These are phyloP conservation scores for Phytophthora crassamura DNA, from an alignment of 352 stramenopile species.

Conservation along the genomic window DNA sequence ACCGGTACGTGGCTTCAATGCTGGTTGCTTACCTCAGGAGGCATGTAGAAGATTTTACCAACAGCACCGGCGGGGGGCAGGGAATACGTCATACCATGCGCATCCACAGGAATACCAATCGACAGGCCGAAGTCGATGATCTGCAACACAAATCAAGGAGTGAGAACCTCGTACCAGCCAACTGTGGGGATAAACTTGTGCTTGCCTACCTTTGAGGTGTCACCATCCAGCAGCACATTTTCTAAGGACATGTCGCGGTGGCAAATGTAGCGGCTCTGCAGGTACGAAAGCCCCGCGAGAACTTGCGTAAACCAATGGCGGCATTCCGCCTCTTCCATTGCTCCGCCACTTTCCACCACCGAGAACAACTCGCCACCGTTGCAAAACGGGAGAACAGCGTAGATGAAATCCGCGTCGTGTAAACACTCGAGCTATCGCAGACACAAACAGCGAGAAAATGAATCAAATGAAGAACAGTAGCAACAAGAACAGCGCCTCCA, in stretches of 20 bases:
- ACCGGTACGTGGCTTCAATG: not conserved
- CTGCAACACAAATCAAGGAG: slow-evolving; percentile 32
- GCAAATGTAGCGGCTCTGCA: slow-evolving; percentile 88
- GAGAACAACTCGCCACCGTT: slow-evolving; percentile 87
- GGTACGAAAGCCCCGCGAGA: slow-evolving; percentile 75
- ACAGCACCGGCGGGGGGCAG: slow-evolving; percentile 79
- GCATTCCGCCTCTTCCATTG: slow-evolving; percentile 79
- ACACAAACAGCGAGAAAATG: not conserved
- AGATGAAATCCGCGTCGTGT: slow-evolving; percentile 87
- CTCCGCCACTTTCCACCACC: slow-evolving; percentile 80
- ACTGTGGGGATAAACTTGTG: not conserved
- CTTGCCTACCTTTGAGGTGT: slow-evolving; percentile 75
- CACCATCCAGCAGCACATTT: slow-evolving; percentile 85
- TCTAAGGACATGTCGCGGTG: slow-evolving; percentile 91
- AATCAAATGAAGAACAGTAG: not conserved
- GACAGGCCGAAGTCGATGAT: slow-evolving; percentile 90
- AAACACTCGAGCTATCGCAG: slow-evolving; percentile 74
- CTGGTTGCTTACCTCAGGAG: slow-evolving; percentile 62
- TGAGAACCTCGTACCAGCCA: not conserved
- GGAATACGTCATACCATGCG: slow-evolving; percentile 88
- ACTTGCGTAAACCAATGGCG: slow-evolving; percentile 89
- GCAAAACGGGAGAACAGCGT: slow-evolving; percentile 86
- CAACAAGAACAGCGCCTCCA: not conserved
- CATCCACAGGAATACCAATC: slow-evolving; percentile 86
- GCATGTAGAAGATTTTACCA: slow-evolving; percentile 93